These are phyloP conservation scores for Hypsizygus ulmarius DNA, from an alignment of 1,284 basidiomycete species.

Conservation along the genomic window DNA sequence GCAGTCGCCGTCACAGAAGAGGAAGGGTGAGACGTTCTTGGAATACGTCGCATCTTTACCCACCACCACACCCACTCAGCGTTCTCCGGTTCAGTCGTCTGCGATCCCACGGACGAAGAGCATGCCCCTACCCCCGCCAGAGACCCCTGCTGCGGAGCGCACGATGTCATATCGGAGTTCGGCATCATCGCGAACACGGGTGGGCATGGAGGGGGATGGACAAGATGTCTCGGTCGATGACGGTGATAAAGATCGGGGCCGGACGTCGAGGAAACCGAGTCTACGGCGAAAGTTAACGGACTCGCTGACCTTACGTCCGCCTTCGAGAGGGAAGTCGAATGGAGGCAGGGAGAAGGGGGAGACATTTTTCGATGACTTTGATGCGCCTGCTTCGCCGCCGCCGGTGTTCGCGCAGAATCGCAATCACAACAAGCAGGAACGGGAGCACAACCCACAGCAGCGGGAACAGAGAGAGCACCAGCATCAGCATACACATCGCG, in stretches of 20 bases:
- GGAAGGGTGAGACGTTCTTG: constrained; percentile 20
- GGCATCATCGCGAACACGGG: constrained; percentile 17
- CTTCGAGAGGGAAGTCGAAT: too few relatives aligned
- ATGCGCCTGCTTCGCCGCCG: constrained; percentile 16
- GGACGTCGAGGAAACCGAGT: constrained; percentile 42
- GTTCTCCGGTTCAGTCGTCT: constrained; percentile 12
- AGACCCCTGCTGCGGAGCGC: constrained; percentile 1
- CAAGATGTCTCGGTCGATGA: constrained; percentile 11
- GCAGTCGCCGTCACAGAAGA: constrained; percentile 10
- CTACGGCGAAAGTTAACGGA: constrained; percentile 47
- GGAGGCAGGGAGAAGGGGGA: background rate
- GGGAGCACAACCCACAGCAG: constrained; percentile 13
- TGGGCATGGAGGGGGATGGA: constrained; percentile 9
- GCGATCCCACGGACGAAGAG: constrained; percentile 41
- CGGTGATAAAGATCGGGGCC: constrained; percentile 36
- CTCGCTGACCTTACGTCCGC: constrained; percentile 13
- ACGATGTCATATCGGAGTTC: constrained; percentile 27
- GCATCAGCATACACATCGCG: constrained; percentile 32
- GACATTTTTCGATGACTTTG: constrained; percentile 17
- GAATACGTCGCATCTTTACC: constrained; percentile 19
- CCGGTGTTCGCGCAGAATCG: background rate
- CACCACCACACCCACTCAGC: constrained; percentile 1
- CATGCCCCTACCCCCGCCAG: constrained; percentile 33
- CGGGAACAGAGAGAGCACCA: constrained; percentile 20
- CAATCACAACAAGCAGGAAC: constrained; percentile 23